A percentile compares a stretch with the other conserved stretches of the same genome.
Conservation (phyloP, 257 asterid genomes). For the Knoxia roxburghii region DNA sequence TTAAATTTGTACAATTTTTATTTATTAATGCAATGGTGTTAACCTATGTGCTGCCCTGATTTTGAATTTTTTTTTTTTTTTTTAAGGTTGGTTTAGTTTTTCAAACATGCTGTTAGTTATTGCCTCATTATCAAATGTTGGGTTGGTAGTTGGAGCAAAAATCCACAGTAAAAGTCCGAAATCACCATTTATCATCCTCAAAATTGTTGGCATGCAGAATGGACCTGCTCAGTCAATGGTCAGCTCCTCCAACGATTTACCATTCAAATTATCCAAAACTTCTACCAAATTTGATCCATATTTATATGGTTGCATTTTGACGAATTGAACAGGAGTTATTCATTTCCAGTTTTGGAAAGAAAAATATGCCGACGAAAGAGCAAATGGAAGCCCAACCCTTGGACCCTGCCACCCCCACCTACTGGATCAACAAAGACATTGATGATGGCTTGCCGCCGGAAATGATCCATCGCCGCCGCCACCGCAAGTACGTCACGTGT, state of each 20-base stretch:
- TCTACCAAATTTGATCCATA: not conserved
- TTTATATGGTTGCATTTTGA: not conserved
- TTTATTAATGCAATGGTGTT: too few relatives aligned
- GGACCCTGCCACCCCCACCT: constrained; percentile 21
- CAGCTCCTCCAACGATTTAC: not conserved
- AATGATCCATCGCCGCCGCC: constrained; percentile 19
- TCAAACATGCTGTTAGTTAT: too few relatives aligned
- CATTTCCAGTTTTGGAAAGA: not conserved
- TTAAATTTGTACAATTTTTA: too few relatives aligned
- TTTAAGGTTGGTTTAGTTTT: too few relatives aligned
- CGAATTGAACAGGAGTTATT: not conserved
- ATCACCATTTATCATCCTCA: too few relatives aligned
- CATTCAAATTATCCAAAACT: not conserved
- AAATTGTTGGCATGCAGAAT: too few relatives aligned
- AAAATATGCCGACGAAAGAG: constrained; percentile 17
- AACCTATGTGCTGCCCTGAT: too few relatives aligned
- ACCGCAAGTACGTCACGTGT: constrained; percentile 24
- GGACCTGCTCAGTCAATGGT: constrained; percentile 6
- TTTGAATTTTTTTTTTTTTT: too few relatives aligned
- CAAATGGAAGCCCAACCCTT: constrained; percentile 27
- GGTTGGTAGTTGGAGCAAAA: too few relatives aligned
- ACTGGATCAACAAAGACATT: constrained; percentile 4
- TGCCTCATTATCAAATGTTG: too few relatives aligned
- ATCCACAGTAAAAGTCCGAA: too few relatives aligned
- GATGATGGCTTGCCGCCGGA: constrained; percentile 18